Percentiles rank a stretch among this genome's conserved stretches.
These are phyloP conservation scores for Crithidia mellificae DNA, from an alignment of 208 protist genomes.

Conservation along the genomic window DNA sequence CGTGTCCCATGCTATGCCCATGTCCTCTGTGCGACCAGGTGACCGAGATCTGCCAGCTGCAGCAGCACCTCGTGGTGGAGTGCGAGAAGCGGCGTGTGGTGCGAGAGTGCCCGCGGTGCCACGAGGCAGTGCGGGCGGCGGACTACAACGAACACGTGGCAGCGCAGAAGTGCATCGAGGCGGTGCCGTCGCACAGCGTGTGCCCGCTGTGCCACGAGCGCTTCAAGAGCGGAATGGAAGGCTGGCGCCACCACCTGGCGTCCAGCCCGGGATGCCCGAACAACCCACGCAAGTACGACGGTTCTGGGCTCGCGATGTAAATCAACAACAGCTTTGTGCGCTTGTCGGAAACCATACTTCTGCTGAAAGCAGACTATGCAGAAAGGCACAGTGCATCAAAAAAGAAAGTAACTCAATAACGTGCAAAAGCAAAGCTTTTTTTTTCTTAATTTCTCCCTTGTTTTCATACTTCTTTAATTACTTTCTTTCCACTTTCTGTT, in stretches of 20 bases:
- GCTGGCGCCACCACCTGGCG: conserved; percentile 81
- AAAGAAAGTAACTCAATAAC: too few relatives aligned
- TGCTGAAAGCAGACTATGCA: too few relatives aligned
- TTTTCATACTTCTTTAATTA: not conserved
- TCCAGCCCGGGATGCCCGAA: conserved; percentile 79
- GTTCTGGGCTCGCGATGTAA: conserved; percentile 39
- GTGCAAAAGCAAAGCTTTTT: not conserved
- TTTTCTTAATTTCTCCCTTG: too few relatives aligned
- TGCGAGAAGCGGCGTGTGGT: conserved; percentile 74
- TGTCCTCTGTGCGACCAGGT: conserved; percentile 92
- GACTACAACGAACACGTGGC: conserved; percentile 78
- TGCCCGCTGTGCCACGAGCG: conserved; percentile 87
- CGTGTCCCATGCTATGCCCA: conserved; percentile 91
- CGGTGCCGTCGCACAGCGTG: conserved; percentile 65
- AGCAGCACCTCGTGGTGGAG: conserved; percentile 88
- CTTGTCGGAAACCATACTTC: too few relatives aligned
- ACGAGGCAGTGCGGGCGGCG: conserved; percentile 79
- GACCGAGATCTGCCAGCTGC: conserved; percentile 87
- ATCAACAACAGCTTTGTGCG: not conserved
- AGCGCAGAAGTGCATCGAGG: conserved; percentile 68
- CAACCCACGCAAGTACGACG: conserved; percentile 86
- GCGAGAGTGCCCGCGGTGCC: conserved; percentile 87
- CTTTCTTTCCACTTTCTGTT: conserved; percentile 7
- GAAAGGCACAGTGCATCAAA: too few relatives aligned
- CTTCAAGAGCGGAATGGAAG: conserved; percentile 65